A percentile compares a stretch with the other conserved stretches of the same genome.
phyloP scores from a whole-genome alignment of 148 eudicot species.

The Cornus florida region DNA sequence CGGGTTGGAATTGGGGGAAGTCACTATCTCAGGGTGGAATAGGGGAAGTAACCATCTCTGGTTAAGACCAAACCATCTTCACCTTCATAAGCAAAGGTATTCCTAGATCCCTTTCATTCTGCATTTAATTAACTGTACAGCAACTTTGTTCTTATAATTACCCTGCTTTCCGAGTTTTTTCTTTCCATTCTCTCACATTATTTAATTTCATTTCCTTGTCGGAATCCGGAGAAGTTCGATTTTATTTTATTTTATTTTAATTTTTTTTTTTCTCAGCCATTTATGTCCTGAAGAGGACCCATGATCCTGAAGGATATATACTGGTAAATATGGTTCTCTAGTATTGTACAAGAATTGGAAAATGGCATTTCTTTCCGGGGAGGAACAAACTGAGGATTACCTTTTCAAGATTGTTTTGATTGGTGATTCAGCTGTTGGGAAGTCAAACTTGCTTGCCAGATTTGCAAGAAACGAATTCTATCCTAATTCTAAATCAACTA shows the following conservation, averaged over 20 bases:
- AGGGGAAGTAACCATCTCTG: not conserved
- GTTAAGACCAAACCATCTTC: not conserved
- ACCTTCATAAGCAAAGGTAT: not conserved
- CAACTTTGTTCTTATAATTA: slow-evolving; percentile 5
- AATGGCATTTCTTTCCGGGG: slow-evolving; percentile 70
- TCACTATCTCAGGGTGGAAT: not conserved
- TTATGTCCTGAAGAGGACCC: slow-evolving; percentile 2
- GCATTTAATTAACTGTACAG: not conserved
- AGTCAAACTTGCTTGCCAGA: slow-evolving; percentile 92
- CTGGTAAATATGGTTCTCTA: slow-evolving; percentile 35
- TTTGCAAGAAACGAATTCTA: slow-evolving; percentile 93
- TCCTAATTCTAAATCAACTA: slow-evolving; percentile 88
- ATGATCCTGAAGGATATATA: not conserved
- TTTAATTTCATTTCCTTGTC: slow-evolving; percentile 1
- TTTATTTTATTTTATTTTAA: too few relatives aligned
- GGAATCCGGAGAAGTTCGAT: not conserved
- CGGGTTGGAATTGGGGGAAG: slow-evolving; percentile 3
- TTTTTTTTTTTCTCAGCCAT: slow-evolving; percentile 15
- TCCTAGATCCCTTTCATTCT: not conserved
- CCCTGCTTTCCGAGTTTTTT: not conserved
- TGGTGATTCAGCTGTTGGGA: slow-evolving; percentile 97
- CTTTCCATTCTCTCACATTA: not conserved
- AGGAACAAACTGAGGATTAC: slow-evolving; percentile 71
- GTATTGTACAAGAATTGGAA: slow-evolving; percentile 22
- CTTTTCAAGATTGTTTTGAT: slow-evolving; percentile 87